Base-by-base conservation (phyloP, 306 rosid species). In the Quercus rubra region DNA sequence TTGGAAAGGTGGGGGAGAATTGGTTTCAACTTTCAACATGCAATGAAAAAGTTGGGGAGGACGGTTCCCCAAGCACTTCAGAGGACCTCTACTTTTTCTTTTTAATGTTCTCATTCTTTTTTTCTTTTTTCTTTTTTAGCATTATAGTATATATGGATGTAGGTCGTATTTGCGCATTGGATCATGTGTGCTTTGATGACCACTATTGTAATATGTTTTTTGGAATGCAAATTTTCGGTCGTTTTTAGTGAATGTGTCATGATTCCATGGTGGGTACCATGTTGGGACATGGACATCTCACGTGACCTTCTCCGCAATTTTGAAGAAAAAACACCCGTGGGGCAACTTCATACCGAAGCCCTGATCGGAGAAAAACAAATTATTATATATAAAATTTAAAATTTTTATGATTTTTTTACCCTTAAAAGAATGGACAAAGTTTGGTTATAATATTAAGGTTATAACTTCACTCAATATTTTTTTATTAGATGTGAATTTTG, bases 1-100 rank as follows among this genome's bases (percentile, higher is more conserved):
- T 58, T 20, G 30, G 73, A 9, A 68, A 14, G 73, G 70, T 14
- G 78, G 52, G 55, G 75, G 70, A 49, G 72, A 71, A 85, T 86
- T 83, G 85, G 85, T 18, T 78, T 85, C 86, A 55, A 56, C 85
- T 18, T 78, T 85, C 86, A 55, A 62, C 85, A 72, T 72, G 82
- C 76, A 59, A 66, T 73, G 73, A 74, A 74, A 81, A 81, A 83
- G 76, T 55, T 54, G 67, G 35, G 55, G 63, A 20, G 51, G 46
- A 10, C 28, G 64, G 66, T 73, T 73, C 77, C 51, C 77, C 30
- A 54, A 73, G 64, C 77, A 73, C 72, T 68, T 35, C 25, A 35
- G 51, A 23, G 72, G 20, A 46, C 72, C 17, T 68, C 66, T 30
- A 55, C 77, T 71, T 27, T 55, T 18, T 9, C 64, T 73, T 73